A percentile compares a stretch with the other conserved stretches of the same genome.
Conservation (phyloP, 2,329 filamentous ascomycete genomes). For the Paracoccidioides brasiliensis region DNA sequence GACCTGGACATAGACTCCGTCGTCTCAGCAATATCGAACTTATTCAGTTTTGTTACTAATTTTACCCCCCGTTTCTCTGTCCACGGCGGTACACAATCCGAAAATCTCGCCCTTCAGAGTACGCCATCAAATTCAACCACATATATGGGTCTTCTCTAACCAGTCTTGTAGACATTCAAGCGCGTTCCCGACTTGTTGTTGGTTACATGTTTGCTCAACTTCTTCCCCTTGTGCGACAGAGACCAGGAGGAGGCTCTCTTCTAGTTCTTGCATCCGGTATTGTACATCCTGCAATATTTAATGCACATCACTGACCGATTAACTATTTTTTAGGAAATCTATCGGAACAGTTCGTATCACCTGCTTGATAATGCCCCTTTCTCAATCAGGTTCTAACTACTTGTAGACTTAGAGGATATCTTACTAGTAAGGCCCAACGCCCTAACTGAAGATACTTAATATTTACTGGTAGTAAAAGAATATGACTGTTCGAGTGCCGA, state of each 20-base stretch:
- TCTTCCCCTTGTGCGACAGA: background rate
- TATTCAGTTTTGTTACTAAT: slow-evolving; percentile 35
- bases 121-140: background rate
- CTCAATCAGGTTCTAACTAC: background rate
- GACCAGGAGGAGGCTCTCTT: slow-evolving; percentile 23
- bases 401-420: slow-evolving; percentile 3
- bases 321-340: slow-evolving; percentile 33
- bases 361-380: background rate
- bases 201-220: slow-evolving; percentile 4
- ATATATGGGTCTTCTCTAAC: background rate
- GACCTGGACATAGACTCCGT: slow-evolving; percentile 60
- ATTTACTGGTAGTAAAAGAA: slow-evolving; percentile 44
- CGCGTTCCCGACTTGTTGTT: slow-evolving; percentile 1
- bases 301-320: slow-evolving; percentile 31
- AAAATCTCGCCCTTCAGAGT: slow-evolving; percentile 23
- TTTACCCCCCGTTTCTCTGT: slow-evolving; percentile 50
- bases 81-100: slow-evolving; percentile 44
- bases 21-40: slow-evolving; percentile 26
- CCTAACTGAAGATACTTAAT: background rate
- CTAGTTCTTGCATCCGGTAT: slow-evolving; percentile 48
- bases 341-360: background rate
- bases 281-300: background rate
- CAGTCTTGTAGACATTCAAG: slow-evolving; percentile 1
- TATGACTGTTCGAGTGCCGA: slow-evolving; percentile 47
- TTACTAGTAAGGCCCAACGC: background rate